Evolutionary conservation across 1,139 yeast species (phyloP), one percentile per base, ranked within the genome.

Genomic region (Pichia sp.): DNA sequence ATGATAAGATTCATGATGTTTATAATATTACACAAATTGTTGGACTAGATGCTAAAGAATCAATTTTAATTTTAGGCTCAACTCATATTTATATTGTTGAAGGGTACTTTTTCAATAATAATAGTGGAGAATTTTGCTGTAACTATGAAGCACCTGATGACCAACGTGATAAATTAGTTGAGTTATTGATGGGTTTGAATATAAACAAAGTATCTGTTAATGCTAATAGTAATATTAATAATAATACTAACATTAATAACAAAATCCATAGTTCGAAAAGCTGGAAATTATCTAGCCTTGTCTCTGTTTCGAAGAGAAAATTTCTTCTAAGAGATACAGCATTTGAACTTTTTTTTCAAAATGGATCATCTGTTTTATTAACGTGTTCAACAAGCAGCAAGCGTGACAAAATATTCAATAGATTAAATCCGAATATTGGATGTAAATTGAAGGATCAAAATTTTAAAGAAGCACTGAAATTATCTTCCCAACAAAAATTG

Each of bases 301-400:
- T 80, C 3, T 77, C 84, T 11, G 76, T 83, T 24, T 80, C 87
- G 4, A 85, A 82, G 56, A 68, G 95, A 43, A 88, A 84, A 42
- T 87, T 86, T 58, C 63, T 87, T 24, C 69, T 86, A 22, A 67
- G 95, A 48, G 94, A 86, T 62, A 85, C 83, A 46, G 95, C 90
- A 0, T 60, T 86, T 39, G 96, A 87, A 59, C 67, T 86, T 62
- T 81, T 85, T 56, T 85, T 85, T 62, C 73, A 74, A 29, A 82
- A 83, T 62, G 95, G 94, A 0, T 77, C 82, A 4, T 81, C 85
- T 55, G 71, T 81, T 35, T 65, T 84, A 49, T 68, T 82, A 3
- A 84, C 89, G 0, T 77, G 84, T 44, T 64, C 74, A 29, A 69
- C 73, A 25, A 67, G 71, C 2, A 69, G 65, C 39, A 74, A 72